Percentiles rank a stretch among this genome's conserved stretches.
phyloP scores from a whole-genome alignment of 768 basidiomycete species.

The Lactarius quietus region DNA sequence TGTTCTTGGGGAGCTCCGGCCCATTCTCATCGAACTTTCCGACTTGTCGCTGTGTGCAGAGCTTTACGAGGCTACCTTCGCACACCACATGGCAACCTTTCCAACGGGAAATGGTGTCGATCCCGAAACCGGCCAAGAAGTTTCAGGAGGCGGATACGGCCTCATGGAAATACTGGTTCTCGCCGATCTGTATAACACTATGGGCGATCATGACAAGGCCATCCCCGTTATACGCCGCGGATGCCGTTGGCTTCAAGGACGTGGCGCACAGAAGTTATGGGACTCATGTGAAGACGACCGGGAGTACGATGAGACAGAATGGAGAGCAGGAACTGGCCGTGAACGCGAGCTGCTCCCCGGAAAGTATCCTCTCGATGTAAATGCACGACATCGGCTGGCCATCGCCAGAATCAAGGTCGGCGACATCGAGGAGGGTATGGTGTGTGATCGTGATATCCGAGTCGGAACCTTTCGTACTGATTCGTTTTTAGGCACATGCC shows the following conservation, averaged over 20 bases:
- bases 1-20: slow-evolving; percentile 73
- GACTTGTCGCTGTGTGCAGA: slow-evolving; percentile 62
- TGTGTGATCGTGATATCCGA: slow-evolving; percentile 33
- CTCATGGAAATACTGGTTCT: slow-evolving; percentile 76
- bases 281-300: slow-evolving; percentile 81
- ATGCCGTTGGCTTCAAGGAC: slow-evolving; percentile 88
- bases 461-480: neutral
- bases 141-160: slow-evolving; percentile 43
- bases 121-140: slow-evolving; percentile 27
- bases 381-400: slow-evolving; percentile 79
- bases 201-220: slow-evolving; percentile 64
- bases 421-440: slow-evolving; percentile 78
- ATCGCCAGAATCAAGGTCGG: slow-evolving; percentile 79
- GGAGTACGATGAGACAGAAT: slow-evolving; percentile 65
- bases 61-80: slow-evolving; percentile 72
- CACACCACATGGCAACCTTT: slow-evolving; percentile 53
- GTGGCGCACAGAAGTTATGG: slow-evolving; percentile 72
- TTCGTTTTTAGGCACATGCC: slow-evolving; percentile 64
- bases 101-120: slow-evolving; percentile 47
- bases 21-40: slow-evolving; percentile 68
- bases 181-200: slow-evolving; percentile 75
- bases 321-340: slow-evolving; percentile 30
- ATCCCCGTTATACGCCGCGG: slow-evolving; percentile 69
- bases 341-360: slow-evolving; percentile 52
- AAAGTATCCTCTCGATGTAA: slow-evolving; percentile 62